A percentile compares a stretch with the other conserved stretches of the same genome.
Evolutionary conservation across 164 flowering plant species (phyloP).

Genomic region (Magnolia officinalis): DNA sequence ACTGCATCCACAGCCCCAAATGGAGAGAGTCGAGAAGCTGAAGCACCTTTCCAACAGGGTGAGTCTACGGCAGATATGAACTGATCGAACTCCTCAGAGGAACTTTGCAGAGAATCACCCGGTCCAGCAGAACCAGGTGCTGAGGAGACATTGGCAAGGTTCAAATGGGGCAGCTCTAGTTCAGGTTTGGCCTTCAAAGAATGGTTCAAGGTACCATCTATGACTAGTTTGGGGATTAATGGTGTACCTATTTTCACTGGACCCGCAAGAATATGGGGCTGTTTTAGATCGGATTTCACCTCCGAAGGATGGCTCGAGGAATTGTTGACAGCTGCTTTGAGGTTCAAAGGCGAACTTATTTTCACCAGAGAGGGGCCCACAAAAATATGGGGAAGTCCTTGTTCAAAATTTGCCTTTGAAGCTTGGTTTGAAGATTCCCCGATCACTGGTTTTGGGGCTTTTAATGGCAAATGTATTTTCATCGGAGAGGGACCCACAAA

Average conservation of each 20-base stretch:
- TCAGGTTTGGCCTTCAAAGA: conserved; percentile 11
- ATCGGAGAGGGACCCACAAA: not conserved
- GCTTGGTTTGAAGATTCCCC: not conserved
- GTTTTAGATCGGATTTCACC: not conserved
- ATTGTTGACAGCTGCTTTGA: not conserved
- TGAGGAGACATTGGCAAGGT: conserved; percentile 14
- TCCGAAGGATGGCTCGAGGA: not conserved
- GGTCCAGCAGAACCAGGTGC: conserved; percentile 19
- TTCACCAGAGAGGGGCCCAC: conserved; percentile 10
- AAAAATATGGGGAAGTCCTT: not conserved
- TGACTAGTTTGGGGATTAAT: conserved; percentile 13
- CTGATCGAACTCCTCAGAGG: conserved; percentile 36
- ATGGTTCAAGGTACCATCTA: conserved; percentile 12
- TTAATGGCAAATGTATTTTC: not conserved
- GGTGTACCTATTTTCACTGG: conserved; percentile 12
- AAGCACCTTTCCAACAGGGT: conserved; percentile 81
- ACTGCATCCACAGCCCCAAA: conserved; percentile 28
- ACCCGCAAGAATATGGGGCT: conserved; percentile 1
- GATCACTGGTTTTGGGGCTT: not conserved
- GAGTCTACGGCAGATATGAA: conserved; percentile 54
- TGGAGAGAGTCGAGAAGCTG: conserved; percentile 25
- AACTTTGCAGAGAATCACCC: conserved; percentile 21
- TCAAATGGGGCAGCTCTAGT: conserved; percentile 13
- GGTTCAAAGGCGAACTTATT: conserved; percentile 11
- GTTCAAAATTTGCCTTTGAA: not conserved